These are phyloP conservation scores for Coleophoma eucalyptorum DNA, from an alignment of 2,329 filamentous ascomycete species.

Conservation along the genomic window DNA sequence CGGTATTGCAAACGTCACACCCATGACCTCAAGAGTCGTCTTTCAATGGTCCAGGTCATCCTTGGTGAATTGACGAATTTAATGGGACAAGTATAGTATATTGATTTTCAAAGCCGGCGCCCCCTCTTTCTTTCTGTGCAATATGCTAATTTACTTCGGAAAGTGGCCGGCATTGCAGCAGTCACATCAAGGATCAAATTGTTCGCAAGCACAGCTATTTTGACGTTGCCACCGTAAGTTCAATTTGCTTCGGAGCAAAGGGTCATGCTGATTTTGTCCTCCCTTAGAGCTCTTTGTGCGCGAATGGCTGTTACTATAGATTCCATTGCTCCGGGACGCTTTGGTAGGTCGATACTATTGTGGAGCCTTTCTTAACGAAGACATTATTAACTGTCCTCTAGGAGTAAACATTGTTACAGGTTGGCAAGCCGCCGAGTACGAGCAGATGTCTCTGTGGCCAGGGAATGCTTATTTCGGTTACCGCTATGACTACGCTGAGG, in stretches of 20 bases:
- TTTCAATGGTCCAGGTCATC: no score
- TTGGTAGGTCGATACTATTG: constrained; percentile 5
- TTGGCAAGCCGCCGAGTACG: constrained; percentile 25
- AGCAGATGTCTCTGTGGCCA: constrained; percentile 26
- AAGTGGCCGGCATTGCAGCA: constrained; percentile 23
- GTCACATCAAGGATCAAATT: constrained; percentile 25
- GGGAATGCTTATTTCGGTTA: constrained; percentile 20
- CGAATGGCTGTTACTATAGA: constrained; percentile 25
- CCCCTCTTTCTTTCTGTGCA: no score
- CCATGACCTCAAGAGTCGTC: no score
- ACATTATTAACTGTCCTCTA: constrained; percentile 12
- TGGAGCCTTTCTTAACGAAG: not conserved
- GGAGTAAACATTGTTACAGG: constrained; percentile 27
- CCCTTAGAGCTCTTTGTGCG: constrained; percentile 12
- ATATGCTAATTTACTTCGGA: no score
- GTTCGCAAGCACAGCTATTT: constrained; percentile 22
- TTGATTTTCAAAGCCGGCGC: no score
- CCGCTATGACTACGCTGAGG: constrained; percentile 25
- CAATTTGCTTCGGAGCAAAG: no score
- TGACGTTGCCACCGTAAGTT: constrained; percentile 18
- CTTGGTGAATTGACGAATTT: no score
- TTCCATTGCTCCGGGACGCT: constrained; percentile 22
- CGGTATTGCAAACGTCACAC: no score
- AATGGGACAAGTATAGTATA: no score
- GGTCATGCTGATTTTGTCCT: no score